Evolutionary conservation across 75 land plant species (phyloP), one percentile per base, ranked within the genome.

Genomic region (Pseudotsuga menziesii): DNA sequence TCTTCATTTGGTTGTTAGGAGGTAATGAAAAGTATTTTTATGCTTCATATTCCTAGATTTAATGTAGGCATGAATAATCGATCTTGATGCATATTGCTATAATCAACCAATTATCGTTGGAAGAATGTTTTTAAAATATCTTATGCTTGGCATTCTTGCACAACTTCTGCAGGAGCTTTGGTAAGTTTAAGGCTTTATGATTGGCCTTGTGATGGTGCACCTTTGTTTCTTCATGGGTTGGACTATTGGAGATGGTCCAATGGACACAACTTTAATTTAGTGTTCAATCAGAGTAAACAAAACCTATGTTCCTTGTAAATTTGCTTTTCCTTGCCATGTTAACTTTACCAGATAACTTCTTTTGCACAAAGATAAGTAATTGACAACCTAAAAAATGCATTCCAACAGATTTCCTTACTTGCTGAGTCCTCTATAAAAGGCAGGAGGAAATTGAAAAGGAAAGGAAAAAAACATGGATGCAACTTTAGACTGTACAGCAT

Each of bases 261-360:
- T 23, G 27, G 19, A 16, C 25, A 80, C 22, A 61, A n/a, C 9
- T 69, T 69, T 69, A 41, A 19, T 41, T 69, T 69, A 0, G 54
- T 69, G n/a, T 69, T 41, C 72, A 36, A n/a, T 41, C 72, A 69
- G 6, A 64, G 16, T 16, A 64, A 67, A 69, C 44, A 41, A 35
- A 39, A 69, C 0, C 54, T 41, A 6, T n/a, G 54, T 48, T 48
- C 54, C 52, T 44, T 44, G 23, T 69, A 39, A 69, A 36, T 41
- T 69, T 44, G 39, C 52, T 36, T 23, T 20, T 69, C n/a, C 54
- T 44, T 69, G 41, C 41, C 72, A 41, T n/a, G 22, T 69, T 69
- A 44, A n/a, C 48, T 41, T 69, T 12, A 16, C 20, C n/a, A 44
- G 54, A 69, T 69, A 16, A 41, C 11, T 17, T 44, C 54, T 20